Percentiles rank a stretch among this genome's conserved stretches.
Conservation (phyloP, 495 filamentous ascomycete genomes). For the Letharia lupina region DNA sequence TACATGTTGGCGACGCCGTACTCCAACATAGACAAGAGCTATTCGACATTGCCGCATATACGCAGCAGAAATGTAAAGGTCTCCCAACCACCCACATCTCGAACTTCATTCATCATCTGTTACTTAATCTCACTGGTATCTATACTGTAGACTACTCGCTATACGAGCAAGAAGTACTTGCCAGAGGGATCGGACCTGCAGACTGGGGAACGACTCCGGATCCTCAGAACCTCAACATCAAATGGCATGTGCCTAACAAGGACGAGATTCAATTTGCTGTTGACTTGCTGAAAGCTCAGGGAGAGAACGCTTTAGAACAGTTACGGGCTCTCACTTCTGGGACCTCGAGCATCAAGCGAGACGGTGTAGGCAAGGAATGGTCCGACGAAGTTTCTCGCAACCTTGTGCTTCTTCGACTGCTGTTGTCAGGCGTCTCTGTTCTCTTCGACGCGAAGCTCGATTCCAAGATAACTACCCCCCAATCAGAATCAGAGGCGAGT, state of each 20-base stretch:
- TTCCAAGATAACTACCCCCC: conserved; percentile 34
- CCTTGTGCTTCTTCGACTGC: conserved; percentile 72
- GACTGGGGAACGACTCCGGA: conserved; percentile 73
- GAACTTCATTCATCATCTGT: conserved; percentile 95
- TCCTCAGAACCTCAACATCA: conserved; percentile 67
- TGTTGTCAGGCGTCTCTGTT: conserved; percentile 78
- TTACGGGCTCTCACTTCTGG: conserved; percentile 69
- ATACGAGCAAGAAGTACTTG: conserved; percentile 61
- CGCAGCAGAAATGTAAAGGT: conserved; percentile 90
- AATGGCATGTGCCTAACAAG: conserved; percentile 77
- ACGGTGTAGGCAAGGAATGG: conserved; percentile 96
- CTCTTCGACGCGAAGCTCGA: conserved; percentile 76
- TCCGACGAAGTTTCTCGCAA: conserved; percentile 92
- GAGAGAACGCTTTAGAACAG: conserved; percentile 55
- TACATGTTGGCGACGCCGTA: conserved; percentile 86
- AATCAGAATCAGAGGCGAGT: conserved; percentile 25
- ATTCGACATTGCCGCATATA: conserved; percentile 84
- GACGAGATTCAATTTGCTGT: conserved; percentile 83
- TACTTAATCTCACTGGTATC: conserved; percentile 91
- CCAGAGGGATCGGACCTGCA: conserved; percentile 48
- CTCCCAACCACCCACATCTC: conserved; percentile 92
- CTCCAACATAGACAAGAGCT: conserved; percentile 80
- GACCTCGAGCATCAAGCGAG: conserved; percentile 75
- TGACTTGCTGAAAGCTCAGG: conserved; percentile 75
- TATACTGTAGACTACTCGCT: conserved; percentile 84